phyloP scores from a whole-genome alignment of 2,329 filamentous ascomycete genomes.

The Diaporthe amygdali region DNA sequence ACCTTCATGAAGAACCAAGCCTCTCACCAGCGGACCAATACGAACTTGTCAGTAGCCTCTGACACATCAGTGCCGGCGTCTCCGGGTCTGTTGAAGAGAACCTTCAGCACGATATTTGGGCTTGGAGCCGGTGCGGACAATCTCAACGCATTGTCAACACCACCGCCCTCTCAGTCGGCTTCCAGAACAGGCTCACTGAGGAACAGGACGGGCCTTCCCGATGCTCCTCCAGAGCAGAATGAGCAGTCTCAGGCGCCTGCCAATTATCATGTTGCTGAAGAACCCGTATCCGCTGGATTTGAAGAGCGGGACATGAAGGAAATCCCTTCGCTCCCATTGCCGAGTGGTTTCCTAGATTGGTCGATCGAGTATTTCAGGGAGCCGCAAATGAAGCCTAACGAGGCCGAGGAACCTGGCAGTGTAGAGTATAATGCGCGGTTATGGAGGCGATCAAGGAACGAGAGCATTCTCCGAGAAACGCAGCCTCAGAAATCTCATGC shows the following conservation, averaged over 20 bases:
- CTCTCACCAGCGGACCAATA: constrained; percentile 49
- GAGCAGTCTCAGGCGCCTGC: constrained; percentile 70
- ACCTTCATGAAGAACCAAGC: constrained; percentile 48
- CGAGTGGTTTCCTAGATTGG: constrained; percentile 90
- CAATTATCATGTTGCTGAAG: constrained; percentile 76
- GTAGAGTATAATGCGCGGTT: constrained; percentile 94
- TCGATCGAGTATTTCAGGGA: constrained; percentile 97
- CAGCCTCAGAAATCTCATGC: constrained; percentile 92
- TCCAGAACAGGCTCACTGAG: constrained; percentile 44
- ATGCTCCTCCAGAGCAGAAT: constrained; percentile 73
- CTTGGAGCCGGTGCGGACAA: constrained; percentile 57
- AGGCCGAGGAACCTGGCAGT: constrained; percentile 94
- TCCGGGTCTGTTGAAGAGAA: constrained; percentile 65
- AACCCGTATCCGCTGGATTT: constrained; percentile 82
- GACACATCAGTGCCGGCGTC: constrained; percentile 41
- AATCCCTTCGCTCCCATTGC: constrained; percentile 72
- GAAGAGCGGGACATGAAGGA: constrained; percentile 64
- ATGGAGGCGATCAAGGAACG: constrained; percentile 91
- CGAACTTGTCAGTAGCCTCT: constrained; percentile 39
- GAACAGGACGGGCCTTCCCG: constrained; percentile 43
- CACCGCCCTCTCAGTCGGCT: constrained; percentile 36
- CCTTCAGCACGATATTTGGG: constrained; percentile 67
- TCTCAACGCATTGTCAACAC: constrained; percentile 31
- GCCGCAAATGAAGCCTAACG: constrained; percentile 95
- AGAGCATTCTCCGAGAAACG: constrained; percentile 88